phyloP scores from a whole-genome alignment of 1,139 yeast genomes.

The Pichia sp. region DNA sequence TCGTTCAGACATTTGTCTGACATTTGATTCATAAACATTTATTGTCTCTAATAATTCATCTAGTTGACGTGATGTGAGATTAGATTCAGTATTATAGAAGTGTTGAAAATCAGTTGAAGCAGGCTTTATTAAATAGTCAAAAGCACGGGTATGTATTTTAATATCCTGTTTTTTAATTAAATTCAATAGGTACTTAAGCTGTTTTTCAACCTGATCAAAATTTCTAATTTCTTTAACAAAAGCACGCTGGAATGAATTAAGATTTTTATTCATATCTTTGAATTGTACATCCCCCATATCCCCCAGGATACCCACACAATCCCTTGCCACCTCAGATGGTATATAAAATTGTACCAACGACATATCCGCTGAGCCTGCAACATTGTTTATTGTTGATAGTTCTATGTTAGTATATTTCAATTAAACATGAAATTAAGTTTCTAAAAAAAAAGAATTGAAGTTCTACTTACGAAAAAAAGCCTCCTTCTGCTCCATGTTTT shows the following conservation, averaged over 20 bases:
- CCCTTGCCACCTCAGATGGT: constrained; percentile 86
- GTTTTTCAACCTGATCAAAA: constrained; percentile 58
- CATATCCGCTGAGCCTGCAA: constrained; percentile 84
- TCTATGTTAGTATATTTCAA: constrained; percentile 8
- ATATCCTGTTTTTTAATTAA: constrained; percentile 27
- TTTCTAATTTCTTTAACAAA: constrained; percentile 76
- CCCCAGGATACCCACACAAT: constrained; percentile 77
- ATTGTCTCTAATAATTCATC: constrained; percentile 38
- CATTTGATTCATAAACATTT: constrained; percentile 36
- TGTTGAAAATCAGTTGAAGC: constrained; percentile 17
- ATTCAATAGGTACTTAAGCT: constrained; percentile 36
- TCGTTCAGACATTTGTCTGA: constrained; percentile 40
- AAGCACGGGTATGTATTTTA: constrained; percentile 20
- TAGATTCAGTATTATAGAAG: constrained; percentile 10
- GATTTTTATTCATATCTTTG: constrained; percentile 74
- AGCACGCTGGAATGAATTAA: constrained; percentile 80
- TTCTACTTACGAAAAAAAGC: constrained; percentile 14
- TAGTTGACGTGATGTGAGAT: constrained; percentile 33
- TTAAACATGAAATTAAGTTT: too few relatives aligned
- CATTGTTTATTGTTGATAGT: background rate
- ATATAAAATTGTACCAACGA: constrained; percentile 83
- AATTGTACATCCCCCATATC: constrained; percentile 80
- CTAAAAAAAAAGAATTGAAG: too few relatives aligned
- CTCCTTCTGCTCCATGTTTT: constrained; percentile 7
- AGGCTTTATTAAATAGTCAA: constrained; percentile 22